A percentile compares a stretch with the other conserved stretches of the same genome.
These are phyloP conservation scores for Symbiodinium natans DNA, from an alignment of 73 alveolate genomes.

Conservation along the genomic window DNA sequence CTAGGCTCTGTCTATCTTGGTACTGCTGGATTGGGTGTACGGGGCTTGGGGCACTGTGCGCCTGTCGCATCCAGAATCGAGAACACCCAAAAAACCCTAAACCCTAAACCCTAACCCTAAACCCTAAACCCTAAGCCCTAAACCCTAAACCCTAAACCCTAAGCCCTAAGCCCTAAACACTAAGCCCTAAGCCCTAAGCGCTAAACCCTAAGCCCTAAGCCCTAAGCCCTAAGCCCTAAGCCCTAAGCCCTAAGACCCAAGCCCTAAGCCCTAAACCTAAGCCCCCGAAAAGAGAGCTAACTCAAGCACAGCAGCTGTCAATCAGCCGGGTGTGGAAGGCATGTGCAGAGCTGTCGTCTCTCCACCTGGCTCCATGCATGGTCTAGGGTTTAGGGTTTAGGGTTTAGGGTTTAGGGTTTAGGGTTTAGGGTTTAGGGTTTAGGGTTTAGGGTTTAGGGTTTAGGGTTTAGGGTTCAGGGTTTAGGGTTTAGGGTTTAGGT, in stretches of 20 bases:
- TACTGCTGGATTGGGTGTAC: too few species aligned
- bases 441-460: not conserved
- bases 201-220: not conserved
- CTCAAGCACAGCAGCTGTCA: not conserved
- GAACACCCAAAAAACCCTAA: not conserved
- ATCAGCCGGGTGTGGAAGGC: conserved; percentile 8
- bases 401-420: not conserved
- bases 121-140: not conserved
- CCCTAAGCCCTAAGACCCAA: not conserved
- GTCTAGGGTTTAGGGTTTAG: not conserved
- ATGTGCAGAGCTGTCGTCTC: not conserved
- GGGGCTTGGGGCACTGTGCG: too few species aligned
- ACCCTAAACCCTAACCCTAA: not conserved
- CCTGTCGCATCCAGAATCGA: too few species aligned
- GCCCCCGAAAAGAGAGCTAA: not conserved
- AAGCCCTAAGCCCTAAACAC: too few species aligned
- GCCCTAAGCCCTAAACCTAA: not conserved
- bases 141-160: not conserved
- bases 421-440: not conserved
- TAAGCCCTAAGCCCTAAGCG: too few species aligned
- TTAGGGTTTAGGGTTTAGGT: not conserved
- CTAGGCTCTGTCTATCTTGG: too few species aligned
- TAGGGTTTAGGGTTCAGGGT: not conserved
- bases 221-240: not conserved
- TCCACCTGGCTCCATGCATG: not conserved